Base-by-base conservation (phyloP, 2,329 filamentous ascomycete species). In the Exophiala sp. region DNA sequence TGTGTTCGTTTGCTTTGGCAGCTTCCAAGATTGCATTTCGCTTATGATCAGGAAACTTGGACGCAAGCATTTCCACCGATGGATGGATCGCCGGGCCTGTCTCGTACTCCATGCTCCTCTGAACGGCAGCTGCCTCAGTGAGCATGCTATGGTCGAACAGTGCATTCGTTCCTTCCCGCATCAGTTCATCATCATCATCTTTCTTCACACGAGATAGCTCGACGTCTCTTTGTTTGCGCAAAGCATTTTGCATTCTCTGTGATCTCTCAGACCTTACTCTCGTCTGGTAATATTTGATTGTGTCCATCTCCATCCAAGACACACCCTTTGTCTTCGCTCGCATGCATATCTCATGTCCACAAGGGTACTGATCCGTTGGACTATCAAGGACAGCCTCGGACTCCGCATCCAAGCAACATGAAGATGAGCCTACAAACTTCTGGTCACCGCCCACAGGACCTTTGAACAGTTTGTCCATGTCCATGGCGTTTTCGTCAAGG, bases 141-240 rank as follows among this genome's bases (percentile, higher is more conserved):
- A 47, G 39, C 10, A 34, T 40, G 18, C 29, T 45, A 44, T 60
- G 56, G 45, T 59, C 57, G 21, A 48, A 32, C 14, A 52, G 33
- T 8, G 50, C 47, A 34, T 48, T 53, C 44, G 45, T 56, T 34
- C 57, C 54, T 32, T 50, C 44, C 34, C 55, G 52, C 34, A 49
- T 24, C 16, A 52, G 36, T 21, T 62, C 57, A 42, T 58, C 60
- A 36, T 58, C 58, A 24, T 59, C 60, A 8, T 58, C 58, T 29
- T 60, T 59, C 46, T 54, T 55, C 34, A 62, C 58, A 32, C 59
- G 59, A 32, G 50, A 46, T 14, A 63, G 43, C 50, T 63, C 60
- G n/a, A 60, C 52, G 39, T 63, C 58, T 43, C 62, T 56, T 42
- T 63, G 62, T 50, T 63, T 63, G n/a, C 60, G 54, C n/a, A 63